Percentiles rank a stretch among this genome's conserved stretches.
These are phyloP conservation scores for Calendula officinalis DNA, from an alignment of 129 eudicot species.

Conservation along the genomic window DNA sequence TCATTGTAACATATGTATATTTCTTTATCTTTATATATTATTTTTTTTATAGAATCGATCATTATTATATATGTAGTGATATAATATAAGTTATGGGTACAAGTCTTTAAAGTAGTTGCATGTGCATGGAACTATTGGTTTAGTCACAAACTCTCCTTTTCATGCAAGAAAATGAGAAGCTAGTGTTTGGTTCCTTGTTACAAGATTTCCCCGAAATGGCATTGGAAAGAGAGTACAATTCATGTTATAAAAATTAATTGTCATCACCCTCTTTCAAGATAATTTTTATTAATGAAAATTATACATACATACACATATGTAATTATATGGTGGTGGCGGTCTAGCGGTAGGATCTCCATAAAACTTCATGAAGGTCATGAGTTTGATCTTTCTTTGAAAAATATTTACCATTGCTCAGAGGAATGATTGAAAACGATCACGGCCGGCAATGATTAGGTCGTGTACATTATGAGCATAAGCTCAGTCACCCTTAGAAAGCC, in stretches of 20 bases:
- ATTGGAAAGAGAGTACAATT: conserved; percentile 33
- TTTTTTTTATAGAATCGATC: neutral
- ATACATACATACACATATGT: neutral
- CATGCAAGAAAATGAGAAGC: conserved; percentile 38
- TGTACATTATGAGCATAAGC: too few species aligned
- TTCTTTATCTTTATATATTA: too few species aligned
- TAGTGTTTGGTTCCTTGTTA: conserved; percentile 39
- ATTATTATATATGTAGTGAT: neutral
- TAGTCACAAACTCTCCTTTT: conserved; percentile 43
- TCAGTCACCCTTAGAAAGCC: too few species aligned
- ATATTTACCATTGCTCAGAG: too few species aligned
- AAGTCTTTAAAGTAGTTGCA: conserved; percentile 35
- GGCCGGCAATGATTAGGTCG: too few species aligned
- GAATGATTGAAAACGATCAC: too few species aligned
- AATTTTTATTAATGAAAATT: conserved; percentile 23
- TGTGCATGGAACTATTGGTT: conserved; percentile 35
- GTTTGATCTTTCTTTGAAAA: too few species aligned
- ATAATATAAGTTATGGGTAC: conserved; percentile 29
- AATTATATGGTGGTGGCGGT: too few species aligned
- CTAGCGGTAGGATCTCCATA: too few species aligned
- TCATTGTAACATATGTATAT: too few species aligned
- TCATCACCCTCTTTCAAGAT: conserved; percentile 23
- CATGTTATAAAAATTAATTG: conserved; percentile 4
- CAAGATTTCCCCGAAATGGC: conserved; percentile 26
- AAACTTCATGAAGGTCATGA: too few species aligned